phyloP scores from a whole-genome alignment of 2,329 filamentous ascomycete species.

The Fusarium sp. region DNA sequence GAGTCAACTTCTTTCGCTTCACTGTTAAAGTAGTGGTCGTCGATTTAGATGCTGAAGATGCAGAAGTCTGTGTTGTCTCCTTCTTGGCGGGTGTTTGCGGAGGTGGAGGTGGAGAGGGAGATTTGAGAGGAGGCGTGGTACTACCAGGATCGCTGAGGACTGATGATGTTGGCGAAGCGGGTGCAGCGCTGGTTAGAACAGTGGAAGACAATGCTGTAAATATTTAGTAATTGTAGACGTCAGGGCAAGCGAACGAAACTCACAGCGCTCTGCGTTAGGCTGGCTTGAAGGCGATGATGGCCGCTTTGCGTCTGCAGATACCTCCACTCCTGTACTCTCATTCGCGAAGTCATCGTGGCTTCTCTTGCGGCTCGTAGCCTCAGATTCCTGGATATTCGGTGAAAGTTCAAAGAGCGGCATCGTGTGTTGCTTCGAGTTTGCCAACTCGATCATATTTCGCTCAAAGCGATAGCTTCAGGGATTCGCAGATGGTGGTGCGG shows the following conservation, averaged over 20 bases:
- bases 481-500: not conserved
- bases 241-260: slow-evolving; percentile 6
- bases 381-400: slow-evolving; percentile 58
- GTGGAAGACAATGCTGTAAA: slow-evolving; percentile 38
- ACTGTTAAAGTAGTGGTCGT: slow-evolving; percentile 36
- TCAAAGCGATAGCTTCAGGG: not conserved
- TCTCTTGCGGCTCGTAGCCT: slow-evolving; percentile 55
- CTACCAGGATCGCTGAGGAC: slow-evolving; percentile 55
- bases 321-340: slow-evolving; percentile 44
- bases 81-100: slow-evolving; percentile 47
- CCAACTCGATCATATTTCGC: slow-evolving; percentile 7
- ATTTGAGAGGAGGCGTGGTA: slow-evolving; percentile 51
- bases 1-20: slow-evolving; percentile 57
- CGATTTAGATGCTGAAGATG: slow-evolving; percentile 31
- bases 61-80: slow-evolving; percentile 6
- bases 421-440: slow-evolving; percentile 16
- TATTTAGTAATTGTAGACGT: slow-evolving; percentile 19
- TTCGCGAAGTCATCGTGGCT: slow-evolving; percentile 57
- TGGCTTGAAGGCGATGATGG: slow-evolving; percentile 24
- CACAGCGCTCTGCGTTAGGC: slow-evolving; percentile 39
- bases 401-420: slow-evolving; percentile 62
- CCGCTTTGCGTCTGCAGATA: slow-evolving; percentile 31
- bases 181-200: slow-evolving; percentile 40
- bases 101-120: slow-evolving; percentile 48
- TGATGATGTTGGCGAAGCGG: slow-evolving; percentile 45